A percentile compares a stretch with the other conserved stretches of the same genome.
These are phyloP conservation scores for Dryadomyces quercus-mongolicae DNA, from an alignment of 2,329 filamentous ascomycete genomes.

Conservation along the genomic window DNA sequence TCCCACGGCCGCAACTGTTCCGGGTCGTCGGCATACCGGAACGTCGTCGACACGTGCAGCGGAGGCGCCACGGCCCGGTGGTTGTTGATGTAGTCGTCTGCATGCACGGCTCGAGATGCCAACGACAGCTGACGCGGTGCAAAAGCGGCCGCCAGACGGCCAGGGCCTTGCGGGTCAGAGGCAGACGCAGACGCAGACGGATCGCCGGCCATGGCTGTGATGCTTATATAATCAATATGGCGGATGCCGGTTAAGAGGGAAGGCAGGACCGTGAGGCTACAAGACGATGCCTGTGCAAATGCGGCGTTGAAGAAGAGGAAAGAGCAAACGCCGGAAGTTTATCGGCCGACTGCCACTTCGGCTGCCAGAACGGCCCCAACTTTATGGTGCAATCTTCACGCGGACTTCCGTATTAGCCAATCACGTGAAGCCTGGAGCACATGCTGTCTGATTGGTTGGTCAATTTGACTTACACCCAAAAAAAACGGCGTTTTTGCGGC, in stretches of 20 bases:
- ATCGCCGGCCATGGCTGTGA: neutral
- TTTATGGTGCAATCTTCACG: neutral
- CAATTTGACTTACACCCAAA: neutral
- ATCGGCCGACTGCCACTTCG: no score
- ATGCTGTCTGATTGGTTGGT: neutral
- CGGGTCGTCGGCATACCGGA: conserved; percentile 65
- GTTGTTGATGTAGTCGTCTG: conserved; percentile 64
- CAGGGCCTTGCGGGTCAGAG: conserved; percentile 9
- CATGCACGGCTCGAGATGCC: conserved; percentile 66
- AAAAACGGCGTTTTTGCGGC: neutral
- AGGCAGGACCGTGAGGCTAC: neutral
- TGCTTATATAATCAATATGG: neutral
- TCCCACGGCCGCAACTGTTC: conserved; percentile 41
- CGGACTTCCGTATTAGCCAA: neutral
- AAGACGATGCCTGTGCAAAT: no score
- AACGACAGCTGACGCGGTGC: conserved; percentile 33
- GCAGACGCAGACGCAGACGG: neutral
- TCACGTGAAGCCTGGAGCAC: neutral
- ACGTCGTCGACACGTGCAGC: conserved; percentile 85
- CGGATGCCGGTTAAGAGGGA: neutral
- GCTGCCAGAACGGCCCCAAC: no score
- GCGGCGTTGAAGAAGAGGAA: no score
- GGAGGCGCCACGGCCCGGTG: conserved; percentile 76
- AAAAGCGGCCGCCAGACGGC: conserved; percentile 18
- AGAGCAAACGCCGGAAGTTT: no score